Evolutionary conservation across 2,329 filamentous ascomycete genomes (phyloP).

Genomic region (Podosphaera leucotricha): DNA sequence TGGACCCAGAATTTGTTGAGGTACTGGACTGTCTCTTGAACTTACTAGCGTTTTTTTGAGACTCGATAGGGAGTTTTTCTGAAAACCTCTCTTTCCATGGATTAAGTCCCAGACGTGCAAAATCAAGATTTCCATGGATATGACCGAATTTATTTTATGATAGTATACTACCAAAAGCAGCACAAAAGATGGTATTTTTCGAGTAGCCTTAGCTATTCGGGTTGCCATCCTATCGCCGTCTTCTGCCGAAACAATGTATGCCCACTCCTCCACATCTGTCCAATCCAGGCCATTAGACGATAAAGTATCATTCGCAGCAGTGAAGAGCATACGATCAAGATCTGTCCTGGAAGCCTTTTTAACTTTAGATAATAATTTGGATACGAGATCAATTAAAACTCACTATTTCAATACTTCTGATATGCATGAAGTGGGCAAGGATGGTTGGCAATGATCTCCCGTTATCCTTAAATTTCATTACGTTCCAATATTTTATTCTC

Average conservation of each 20-base stretch:
- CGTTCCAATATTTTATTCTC: not conserved
- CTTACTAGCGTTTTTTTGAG: not conserved
- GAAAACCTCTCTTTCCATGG: not conserved
- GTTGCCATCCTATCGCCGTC: slow-evolving; percentile 7
- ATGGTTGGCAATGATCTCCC: not conserved
- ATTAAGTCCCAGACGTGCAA: slow-evolving; percentile 2
- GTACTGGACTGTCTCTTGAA: not conserved
- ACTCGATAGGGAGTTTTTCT: not conserved
- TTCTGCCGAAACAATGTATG: slow-evolving; percentile 9
- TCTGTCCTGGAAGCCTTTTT: not conserved
- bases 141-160: slow-evolving; percentile 7
- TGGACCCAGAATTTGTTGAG: not conserved
- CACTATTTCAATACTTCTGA: not conserved
- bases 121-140: slow-evolving; percentile 3
- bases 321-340: not conserved
- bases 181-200: slow-evolving; percentile 9
- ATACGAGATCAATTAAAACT: too few relatives aligned
- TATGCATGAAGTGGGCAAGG: not conserved
- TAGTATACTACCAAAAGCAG: slow-evolving; percentile 10
- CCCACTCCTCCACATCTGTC: slow-evolving; percentile 12
- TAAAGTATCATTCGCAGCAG: slow-evolving; percentile 2
- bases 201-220: slow-evolving; percentile 7
- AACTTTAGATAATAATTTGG: not conserved
- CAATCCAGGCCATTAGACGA: slow-evolving; percentile 4
- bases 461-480: not conserved